Conservation (phyloP, 1,284 basidiomycete genomes). For the Pascua sp. region DNA sequence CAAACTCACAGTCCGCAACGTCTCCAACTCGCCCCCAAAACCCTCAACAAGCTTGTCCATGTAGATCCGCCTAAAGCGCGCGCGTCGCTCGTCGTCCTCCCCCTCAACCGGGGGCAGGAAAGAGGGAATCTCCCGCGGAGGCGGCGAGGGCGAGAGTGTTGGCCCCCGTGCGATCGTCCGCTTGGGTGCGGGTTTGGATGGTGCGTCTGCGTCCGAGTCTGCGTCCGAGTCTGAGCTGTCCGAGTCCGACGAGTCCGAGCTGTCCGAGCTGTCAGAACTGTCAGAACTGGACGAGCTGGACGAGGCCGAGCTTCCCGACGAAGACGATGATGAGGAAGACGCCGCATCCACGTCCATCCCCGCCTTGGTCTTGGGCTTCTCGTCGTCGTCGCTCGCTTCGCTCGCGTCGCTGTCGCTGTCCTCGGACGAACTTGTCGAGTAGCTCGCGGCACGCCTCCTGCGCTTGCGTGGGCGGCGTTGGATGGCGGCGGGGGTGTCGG, state of each 20-base stretch:
- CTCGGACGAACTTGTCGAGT: constrained; percentile 27
- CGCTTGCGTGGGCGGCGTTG: constrained; percentile 27
- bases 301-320: constrained; percentile 22
- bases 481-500: constrained; percentile 7
- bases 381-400: constrained; percentile 1
- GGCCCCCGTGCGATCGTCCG: constrained; percentile 15
- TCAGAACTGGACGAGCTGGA: constrained; percentile 8
- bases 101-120: constrained; percentile 17
- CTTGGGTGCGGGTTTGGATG: constrained; percentile 9
- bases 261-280: constrained; percentile 13
- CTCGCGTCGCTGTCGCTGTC: constrained; percentile 15
- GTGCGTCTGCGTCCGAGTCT: constrained; percentile 18
- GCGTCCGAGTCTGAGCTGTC: constrained; percentile 31
- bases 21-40: constrained; percentile 46
- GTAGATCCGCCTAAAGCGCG: constrained; percentile 43
- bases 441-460: constrained; percentile 36
- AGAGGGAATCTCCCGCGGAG: constrained; percentile 18
- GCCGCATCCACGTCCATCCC: constrained; percentile 27
- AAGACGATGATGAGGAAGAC: constrained; percentile 23
- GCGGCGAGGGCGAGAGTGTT: constrained; percentile 21
- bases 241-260: constrained; percentile 16
- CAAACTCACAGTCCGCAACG: constrained; percentile 39
- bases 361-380: not conserved
- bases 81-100: constrained; percentile 35
- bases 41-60: constrained; percentile 49